These are phyloP conservation scores for Pseudogymnoascus sp. DNA, from an alignment of 2,329 filamentous ascomycete species.

Conservation along the genomic window DNA sequence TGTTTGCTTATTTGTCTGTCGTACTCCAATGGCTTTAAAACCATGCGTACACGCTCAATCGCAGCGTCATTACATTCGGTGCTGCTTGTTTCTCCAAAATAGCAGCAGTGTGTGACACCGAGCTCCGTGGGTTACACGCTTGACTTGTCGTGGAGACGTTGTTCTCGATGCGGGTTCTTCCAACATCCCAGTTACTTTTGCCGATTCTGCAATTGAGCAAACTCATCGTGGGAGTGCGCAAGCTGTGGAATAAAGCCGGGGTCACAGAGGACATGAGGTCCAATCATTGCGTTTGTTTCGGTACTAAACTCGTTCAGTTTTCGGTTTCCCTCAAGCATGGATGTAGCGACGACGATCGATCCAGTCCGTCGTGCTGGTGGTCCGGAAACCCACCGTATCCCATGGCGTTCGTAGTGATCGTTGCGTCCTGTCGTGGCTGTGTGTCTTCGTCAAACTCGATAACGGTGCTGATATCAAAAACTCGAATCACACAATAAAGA, in stretches of 20 bases:
- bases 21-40: neutral
- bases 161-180: neutral
- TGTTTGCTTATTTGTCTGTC: constrained; percentile 1
- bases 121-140: neutral
- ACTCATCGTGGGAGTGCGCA: neutral
- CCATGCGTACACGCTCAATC: neutral
- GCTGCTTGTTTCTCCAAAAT: neutral
- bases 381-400: neutral
- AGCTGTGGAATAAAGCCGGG: neutral
- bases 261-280: neutral
- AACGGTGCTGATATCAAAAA: neutral
- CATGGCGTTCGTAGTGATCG: neutral
- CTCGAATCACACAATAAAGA: neutral
- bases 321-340: neutral
- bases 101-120: neutral
- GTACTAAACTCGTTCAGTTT: neutral
- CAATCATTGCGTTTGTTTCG: neutral
- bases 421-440: neutral
- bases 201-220: neutral
- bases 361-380: neutral
- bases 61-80: neutral
- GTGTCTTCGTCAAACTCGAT: neutral
- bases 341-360: neutral
- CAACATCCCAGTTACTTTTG: neutral
- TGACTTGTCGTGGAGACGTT: neutral